Conservation (phyloP, 306 rosid genomes). For the Hippophae rhamnoides region DNA sequence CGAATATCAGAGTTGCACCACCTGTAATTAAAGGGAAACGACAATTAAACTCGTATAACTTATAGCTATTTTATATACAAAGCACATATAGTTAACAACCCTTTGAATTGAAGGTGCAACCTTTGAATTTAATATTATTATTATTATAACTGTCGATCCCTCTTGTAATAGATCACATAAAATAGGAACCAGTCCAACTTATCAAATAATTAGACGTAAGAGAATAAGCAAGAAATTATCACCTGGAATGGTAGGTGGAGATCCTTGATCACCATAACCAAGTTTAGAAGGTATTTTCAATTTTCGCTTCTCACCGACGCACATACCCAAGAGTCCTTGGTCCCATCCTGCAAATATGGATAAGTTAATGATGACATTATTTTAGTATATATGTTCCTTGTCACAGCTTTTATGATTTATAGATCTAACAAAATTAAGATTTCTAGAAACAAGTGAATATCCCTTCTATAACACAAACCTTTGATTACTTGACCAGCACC, state of each 20-base stretch:
- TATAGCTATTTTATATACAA: background rate
- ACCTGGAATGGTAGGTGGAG: conserved; percentile 96
- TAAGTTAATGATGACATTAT: background rate
- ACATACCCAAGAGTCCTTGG: conserved; percentile 90
- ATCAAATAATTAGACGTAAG: background rate
- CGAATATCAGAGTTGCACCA: conserved; percentile 86
- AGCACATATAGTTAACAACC: background rate
- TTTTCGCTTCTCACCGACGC: conserved; percentile 94
- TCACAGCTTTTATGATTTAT: background rate
- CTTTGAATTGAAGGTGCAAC: background rate
- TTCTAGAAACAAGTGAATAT: background rate
- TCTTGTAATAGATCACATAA: background rate
- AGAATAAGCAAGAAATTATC: conserved; percentile 7
- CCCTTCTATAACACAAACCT: conserved; percentile 39
- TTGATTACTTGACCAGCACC: conserved; percentile 93
- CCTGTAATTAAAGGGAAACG: conserved; percentile 40
- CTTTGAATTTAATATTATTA: too few species aligned
- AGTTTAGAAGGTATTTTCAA: conserved; percentile 87
- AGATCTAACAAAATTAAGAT: conserved; percentile 1
- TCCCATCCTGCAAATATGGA: conserved; percentile 72
- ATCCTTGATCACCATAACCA: conserved; percentile 88
- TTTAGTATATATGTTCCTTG: background rate
- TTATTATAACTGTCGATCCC: background rate
- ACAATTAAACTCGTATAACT: background rate
- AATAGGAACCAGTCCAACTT: conserved; percentile 4